phyloP scores from a whole-genome alignment of 2,329 filamentous ascomycete genomes.

The Cadophora sp. region DNA sequence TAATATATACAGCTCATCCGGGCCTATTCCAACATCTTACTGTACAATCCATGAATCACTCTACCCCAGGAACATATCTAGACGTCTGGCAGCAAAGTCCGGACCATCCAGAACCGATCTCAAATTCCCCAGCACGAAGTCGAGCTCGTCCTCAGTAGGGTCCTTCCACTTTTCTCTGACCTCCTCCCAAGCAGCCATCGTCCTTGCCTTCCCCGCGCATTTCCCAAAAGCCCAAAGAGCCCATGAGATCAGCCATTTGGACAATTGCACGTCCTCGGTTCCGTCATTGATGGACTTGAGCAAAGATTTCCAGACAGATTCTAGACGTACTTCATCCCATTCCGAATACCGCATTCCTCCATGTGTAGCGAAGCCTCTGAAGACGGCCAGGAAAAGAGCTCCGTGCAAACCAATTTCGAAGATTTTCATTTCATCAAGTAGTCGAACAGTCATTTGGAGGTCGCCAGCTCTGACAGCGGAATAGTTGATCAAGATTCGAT shows the following conservation, averaged over 20 bases:
- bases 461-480: conserved; percentile 74
- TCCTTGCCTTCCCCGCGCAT: conserved; percentile 41
- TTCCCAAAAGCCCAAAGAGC: conserved; percentile 68
- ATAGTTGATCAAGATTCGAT: conserved; percentile 78
- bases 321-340: conserved; percentile 77
- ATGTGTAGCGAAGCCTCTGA: conserved; percentile 81
- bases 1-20: conserved; percentile 1
- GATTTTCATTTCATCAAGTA: conserved; percentile 81
- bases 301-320: conserved; percentile 71
- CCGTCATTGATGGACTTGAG: conserved; percentile 58
- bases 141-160: conserved; percentile 40
- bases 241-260: conserved; percentile 67
- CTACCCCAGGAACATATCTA: conserved; percentile 32
- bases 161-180: conserved; percentile 41
- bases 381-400: conserved; percentile 78
- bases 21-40: neutral
- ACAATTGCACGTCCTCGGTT: conserved; percentile 56
- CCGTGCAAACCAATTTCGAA: conserved; percentile 74
- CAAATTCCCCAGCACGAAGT: conserved; percentile 39
- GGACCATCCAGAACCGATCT: conserved; percentile 30
- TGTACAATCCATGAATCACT: neutral
- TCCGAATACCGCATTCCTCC: conserved; percentile 69
- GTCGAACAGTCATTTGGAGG: conserved; percentile 70
- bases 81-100: conserved; percentile 28
- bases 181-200: conserved; percentile 42